Percentiles rank a stretch among this genome's conserved stretches.
Conservation (phyloP, 805 yeast species). For the Yamadazyma olivae region DNA sequence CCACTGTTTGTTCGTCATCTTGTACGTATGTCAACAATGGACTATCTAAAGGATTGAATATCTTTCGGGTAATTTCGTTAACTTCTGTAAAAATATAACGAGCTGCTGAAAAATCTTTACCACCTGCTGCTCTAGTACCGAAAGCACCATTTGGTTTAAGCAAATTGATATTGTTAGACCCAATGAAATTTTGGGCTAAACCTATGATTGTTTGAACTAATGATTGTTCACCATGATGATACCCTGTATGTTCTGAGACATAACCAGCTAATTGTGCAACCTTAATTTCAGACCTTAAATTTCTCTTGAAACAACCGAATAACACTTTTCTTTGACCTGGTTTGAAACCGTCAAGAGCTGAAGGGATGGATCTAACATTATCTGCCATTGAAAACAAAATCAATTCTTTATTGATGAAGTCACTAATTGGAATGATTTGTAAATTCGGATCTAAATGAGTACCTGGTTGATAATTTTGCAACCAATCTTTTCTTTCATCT, state of each 20-base stretch:
- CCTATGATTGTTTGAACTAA: slow-evolving; percentile 88
- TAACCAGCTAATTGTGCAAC: slow-evolving; percentile 91
- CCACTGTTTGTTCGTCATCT: slow-evolving; percentile 92
- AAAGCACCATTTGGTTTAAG: slow-evolving; percentile 91
- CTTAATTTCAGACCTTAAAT: slow-evolving; percentile 72
- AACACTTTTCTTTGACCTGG: slow-evolving; percentile 96
- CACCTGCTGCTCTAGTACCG: slow-evolving; percentile 95
- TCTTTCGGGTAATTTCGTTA: slow-evolving; percentile 66
- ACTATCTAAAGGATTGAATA: slow-evolving; percentile 79
- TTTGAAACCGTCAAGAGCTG: slow-evolving; percentile 89
- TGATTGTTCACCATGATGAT: slow-evolving; percentile 93
- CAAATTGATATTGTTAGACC: slow-evolving; percentile 83
- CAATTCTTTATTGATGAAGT: slow-evolving; percentile 91
- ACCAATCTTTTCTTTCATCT: slow-evolving; percentile 96
- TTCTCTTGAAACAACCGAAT: slow-evolving; percentile 82
- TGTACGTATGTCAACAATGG: slow-evolving; percentile 75
- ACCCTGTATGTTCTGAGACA: slow-evolving; percentile 83
- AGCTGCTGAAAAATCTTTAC: slow-evolving; percentile 97
- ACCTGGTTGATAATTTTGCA: slow-evolving; percentile 87
- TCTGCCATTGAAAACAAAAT: slow-evolving; percentile 96
- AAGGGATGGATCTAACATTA: slow-evolving; percentile 91
- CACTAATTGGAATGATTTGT: slow-evolving; percentile 79
- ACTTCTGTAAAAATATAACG: slow-evolving; percentile 93
- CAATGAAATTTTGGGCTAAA: slow-evolving; percentile 92
- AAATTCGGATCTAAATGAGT: slow-evolving; percentile 82